A percentile compares a stretch with the other conserved stretches of the same genome.
These are phyloP conservation scores for Boletus rufocinnamomeus DNA, from an alignment of 768 basidiomycete species.

Conservation along the genomic window DNA sequence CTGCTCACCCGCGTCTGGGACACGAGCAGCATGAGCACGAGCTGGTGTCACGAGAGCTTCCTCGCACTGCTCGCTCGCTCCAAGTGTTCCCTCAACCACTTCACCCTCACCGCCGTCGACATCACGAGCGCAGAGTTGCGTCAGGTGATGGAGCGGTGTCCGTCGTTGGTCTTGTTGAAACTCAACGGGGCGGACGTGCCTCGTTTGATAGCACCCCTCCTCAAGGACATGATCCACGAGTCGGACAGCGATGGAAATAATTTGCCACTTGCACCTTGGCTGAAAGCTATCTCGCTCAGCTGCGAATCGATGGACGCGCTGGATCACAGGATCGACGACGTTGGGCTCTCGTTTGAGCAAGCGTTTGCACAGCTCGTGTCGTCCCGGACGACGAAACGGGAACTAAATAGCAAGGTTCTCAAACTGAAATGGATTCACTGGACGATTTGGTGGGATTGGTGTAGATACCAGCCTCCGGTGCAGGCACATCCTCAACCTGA, in stretches of 20 bases:
- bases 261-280: slow-evolving; percentile 30
- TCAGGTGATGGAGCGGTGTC: slow-evolving; percentile 31
- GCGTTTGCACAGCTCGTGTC: slow-evolving; percentile 25
- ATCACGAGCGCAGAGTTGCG: slow-evolving; percentile 25
- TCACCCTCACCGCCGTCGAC: slow-evolving; percentile 31
- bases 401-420: slow-evolving; percentile 28
- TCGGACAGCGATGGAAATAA: slow-evolving; percentile 19
- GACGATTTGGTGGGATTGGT: slow-evolving; percentile 36
- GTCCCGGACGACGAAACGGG: slow-evolving; percentile 31
- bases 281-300: slow-evolving; percentile 34
- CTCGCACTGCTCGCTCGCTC: slow-evolving; percentile 29
- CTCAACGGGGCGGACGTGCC: slow-evolving; percentile 31
- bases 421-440: slow-evolving; percentile 34
- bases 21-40: slow-evolving; percentile 30
- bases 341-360: slow-evolving; percentile 32
- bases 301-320: slow-evolving; percentile 31
- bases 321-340: slow-evolving; percentile 23
- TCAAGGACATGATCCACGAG: slow-evolving; percentile 27
- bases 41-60: slow-evolving; percentile 34
- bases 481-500: slow-evolving; percentile 25
- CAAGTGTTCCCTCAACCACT: slow-evolving; percentile 32
- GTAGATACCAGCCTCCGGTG: slow-evolving; percentile 21
- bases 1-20: slow-evolving; percentile 37
- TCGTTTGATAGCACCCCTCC: slow-evolving; percentile 22
- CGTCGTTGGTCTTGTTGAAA: slow-evolving; percentile 32